Conservation (phyloP, 2,329 filamentous ascomycete genomes). For the Dothideomycetes sp. region DNA sequence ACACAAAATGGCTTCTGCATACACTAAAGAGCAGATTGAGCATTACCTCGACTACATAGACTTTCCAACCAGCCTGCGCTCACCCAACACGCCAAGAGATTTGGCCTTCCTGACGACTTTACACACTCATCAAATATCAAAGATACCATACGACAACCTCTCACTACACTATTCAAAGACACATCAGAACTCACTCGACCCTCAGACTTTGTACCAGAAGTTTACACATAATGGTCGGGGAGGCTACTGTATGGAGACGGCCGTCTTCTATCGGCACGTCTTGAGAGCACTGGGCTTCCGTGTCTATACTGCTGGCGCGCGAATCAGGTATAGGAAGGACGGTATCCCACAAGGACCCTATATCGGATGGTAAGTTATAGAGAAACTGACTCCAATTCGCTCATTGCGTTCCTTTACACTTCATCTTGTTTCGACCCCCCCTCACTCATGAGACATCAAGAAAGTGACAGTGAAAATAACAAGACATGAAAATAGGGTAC, state of each 20-base stretch:
- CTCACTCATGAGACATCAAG: too few relatives aligned
- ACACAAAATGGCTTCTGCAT: not conserved
- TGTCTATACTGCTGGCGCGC: conserved; percentile 27
- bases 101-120: conserved; percentile 3
- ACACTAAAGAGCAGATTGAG: not conserved
- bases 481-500: conserved; percentile 19
- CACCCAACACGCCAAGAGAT: not conserved
- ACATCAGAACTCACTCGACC: conserved; percentile 37
- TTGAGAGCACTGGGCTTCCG: conserved; percentile 41
- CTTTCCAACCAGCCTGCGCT: not conserved
- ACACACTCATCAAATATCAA: conserved; percentile 28
- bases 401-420: too few relatives aligned
- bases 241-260: conserved; percentile 53
- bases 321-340: conserved; percentile 19
- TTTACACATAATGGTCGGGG: conserved; percentile 35
- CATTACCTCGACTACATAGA: not conserved
- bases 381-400: too few relatives aligned
- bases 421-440: too few relatives aligned
- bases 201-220: conserved; percentile 41
- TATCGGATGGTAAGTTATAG: conserved; percentile 11
- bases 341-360: conserved; percentile 14
- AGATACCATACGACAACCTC: conserved; percentile 47
- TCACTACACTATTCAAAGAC: conserved; percentile 42
- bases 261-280: conserved; percentile 39
- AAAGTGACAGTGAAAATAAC: not conserved